Percentiles rank a stretch among this genome's conserved stretches.
Conservation (phyloP, 495 filamentous ascomycete genomes). For the Penicillium cataractarum region DNA sequence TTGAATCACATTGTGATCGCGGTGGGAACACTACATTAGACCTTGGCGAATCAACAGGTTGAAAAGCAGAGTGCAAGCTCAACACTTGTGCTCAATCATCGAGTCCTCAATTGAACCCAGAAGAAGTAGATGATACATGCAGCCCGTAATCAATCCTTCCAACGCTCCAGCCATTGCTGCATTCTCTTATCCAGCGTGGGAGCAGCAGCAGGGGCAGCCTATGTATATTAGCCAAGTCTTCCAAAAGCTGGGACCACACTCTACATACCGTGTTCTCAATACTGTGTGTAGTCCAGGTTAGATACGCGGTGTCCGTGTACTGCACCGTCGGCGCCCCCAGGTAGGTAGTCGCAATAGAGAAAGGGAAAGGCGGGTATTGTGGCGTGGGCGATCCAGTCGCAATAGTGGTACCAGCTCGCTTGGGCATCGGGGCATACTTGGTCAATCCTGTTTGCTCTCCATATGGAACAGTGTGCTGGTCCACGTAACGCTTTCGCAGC, state of each 20-base stretch:
- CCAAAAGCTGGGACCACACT: neutral
- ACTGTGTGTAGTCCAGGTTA: constrained; percentile 58
- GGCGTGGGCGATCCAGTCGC: constrained; percentile 57
- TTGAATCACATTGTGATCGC: constrained; percentile 4
- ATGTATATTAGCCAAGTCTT: neutral
- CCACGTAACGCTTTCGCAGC: constrained; percentile 38
- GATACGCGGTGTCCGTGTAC: constrained; percentile 63
- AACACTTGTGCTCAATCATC: neutral
- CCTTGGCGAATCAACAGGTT: neutral
- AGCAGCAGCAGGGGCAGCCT: constrained; percentile 44
- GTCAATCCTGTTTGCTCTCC: constrained; percentile 64
- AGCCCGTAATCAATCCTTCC: constrained; percentile 31
- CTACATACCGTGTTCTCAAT: constrained; percentile 68
- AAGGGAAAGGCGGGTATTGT: constrained; percentile 64
- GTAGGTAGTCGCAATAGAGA: constrained; percentile 59
- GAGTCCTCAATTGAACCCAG: neutral
- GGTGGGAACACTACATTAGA: neutral
- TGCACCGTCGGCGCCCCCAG: constrained; percentile 57
- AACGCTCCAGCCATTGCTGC: constrained; percentile 39
- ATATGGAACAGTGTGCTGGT: constrained; percentile 59
- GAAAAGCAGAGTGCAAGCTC: neutral
- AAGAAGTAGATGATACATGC: constrained; percentile 3
- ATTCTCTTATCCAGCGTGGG: constrained; percentile 38
- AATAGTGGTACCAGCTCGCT: constrained; percentile 66
- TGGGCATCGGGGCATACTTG: constrained; percentile 75